Base-by-base conservation (phyloP, 2,329 filamentous ascomycete genomes). In the Aureobasidium sp. region DNA sequence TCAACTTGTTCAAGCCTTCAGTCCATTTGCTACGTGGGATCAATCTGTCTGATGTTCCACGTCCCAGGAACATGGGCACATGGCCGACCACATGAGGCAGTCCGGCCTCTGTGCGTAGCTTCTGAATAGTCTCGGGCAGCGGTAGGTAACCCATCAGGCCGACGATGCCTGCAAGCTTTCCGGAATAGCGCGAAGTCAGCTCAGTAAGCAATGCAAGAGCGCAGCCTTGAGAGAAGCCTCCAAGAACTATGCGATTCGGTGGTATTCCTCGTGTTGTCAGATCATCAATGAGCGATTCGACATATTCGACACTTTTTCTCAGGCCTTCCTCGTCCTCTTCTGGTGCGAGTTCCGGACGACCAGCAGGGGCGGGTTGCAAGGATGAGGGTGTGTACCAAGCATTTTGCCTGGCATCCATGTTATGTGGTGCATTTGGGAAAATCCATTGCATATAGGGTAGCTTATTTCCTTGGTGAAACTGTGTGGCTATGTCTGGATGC, bases 141-240 rank as follows among this genome's bases (percentile, higher is more conserved):
- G 79, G 79, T 26, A 82, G 66, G 65, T 80, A 82, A 2, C 80
- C 79, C 66, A 77, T 77, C 47, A 81, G 59, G 0, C 77, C 76
- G 0, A 77, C 73, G 37, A 80, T 66, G 4, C 68, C 77, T 62
- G 66, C 75, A 62, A 80, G 68, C 27, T 70, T 72, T 0, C 77
- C 77, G 7, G 73, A 68, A 60, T 76, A 76, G 5, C 56, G 63
- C 2, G 74, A 76, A 2, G 69, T 73, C 34, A 80, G 64, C 15
- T 77, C 76, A 5, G 74, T 75, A 7, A 80, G 70, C 39, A 80
- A 63, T 13, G 74, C 72, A 63, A 80, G 73, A 0, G 77, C 78
- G 67, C 77, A 76, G 20, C 79, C 79, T 65, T 80, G 78, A 26
- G 76, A 78, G 67, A 80, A 80, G 2, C 79, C 78, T 4, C 77